Percentiles rank a stretch among this genome's conserved stretches.
Conservation (phyloP, 1,284 basidiomycete genomes). For the Tilletiopsis washingtonensis region DNA sequence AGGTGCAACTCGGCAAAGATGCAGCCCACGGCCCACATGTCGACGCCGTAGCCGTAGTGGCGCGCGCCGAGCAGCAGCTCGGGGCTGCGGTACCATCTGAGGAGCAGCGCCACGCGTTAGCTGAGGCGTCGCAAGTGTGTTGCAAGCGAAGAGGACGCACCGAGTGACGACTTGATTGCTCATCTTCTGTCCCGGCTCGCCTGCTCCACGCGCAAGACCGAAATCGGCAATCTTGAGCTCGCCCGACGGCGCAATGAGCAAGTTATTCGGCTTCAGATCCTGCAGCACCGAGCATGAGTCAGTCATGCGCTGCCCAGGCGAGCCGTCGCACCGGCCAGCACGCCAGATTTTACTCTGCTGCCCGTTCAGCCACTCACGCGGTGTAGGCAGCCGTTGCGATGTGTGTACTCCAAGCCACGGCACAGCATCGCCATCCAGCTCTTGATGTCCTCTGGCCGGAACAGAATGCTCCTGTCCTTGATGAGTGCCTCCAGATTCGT, state of each 20-base stretch:
- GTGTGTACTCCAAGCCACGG: slow-evolving; percentile 91
- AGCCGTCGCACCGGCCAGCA: no score
- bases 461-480: slow-evolving; percentile 81
- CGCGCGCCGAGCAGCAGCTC: slow-evolving; percentile 81
- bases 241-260: slow-evolving; percentile 83
- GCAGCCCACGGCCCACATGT: slow-evolving; percentile 90
- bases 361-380: slow-evolving; percentile 58
- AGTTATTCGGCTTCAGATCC: slow-evolving; percentile 96
- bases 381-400: slow-evolving; percentile 86
- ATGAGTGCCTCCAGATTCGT: slow-evolving; percentile 97
- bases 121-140: slow-evolving; percentile 1
- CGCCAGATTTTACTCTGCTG: not conserved
- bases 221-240: slow-evolving; percentile 98
- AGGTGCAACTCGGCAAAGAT: slow-evolving; percentile 95
- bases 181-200: slow-evolving; percentile 88
- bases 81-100: slow-evolving; percentile 87
- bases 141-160: not conserved
- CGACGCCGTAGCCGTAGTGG: slow-evolving; percentile 78
- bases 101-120: not conserved
- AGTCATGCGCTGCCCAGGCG: not conserved
- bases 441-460: slow-evolving; percentile 92
- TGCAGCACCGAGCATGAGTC: not conserved
- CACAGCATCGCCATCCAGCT: slow-evolving; percentile 99
- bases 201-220: slow-evolving; percentile 91
- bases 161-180: slow-evolving; percentile 91